Evolutionary conservation across 106 monocot species (phyloP).

Genomic region (Chionographis japonica): DNA sequence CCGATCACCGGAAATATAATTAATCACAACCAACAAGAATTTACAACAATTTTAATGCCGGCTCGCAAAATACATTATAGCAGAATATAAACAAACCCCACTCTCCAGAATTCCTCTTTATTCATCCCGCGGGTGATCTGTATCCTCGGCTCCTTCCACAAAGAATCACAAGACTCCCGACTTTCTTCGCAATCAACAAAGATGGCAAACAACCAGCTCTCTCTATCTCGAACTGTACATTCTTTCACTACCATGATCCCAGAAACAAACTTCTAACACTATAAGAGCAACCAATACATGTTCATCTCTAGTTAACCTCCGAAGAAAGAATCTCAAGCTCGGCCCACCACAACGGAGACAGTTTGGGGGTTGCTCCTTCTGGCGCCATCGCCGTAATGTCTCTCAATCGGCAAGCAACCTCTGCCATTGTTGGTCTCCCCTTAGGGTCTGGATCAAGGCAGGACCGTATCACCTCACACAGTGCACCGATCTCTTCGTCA

Average conservation of each 20-base stretch:
- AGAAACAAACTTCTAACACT: neutral
- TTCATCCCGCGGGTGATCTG: neutral
- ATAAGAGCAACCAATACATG: neutral
- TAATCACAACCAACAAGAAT: too few species aligned
- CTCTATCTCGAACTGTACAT: neutral
- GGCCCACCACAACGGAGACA: constrained; percentile 56
- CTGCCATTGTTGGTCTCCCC: constrained; percentile 20
- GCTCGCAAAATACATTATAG: too few species aligned
- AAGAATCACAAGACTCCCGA: too few species aligned
- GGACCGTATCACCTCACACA: constrained; percentile 23
- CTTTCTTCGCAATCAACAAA: neutral
- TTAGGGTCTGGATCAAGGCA: constrained; percentile 28
- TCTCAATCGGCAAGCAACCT: constrained; percentile 24
- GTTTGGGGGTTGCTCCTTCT: constrained; percentile 25
- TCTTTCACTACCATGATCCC: neutral
- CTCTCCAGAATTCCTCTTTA: neutral
- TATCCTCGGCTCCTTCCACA: neutral
- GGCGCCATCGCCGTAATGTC: constrained; percentile 35
- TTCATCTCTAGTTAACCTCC: constrained; percentile 13
- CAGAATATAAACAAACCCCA: too few species aligned
- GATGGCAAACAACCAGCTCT: constrained; percentile 1
- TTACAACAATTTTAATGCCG: too few species aligned
- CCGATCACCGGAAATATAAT: too few species aligned
- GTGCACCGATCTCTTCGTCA: constrained; percentile 20
- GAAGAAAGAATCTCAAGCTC: constrained; percentile 52